Base-by-base conservation (phyloP, 2,329 filamentous ascomycete species). In the Verticillium zaregamsianum region DNA sequence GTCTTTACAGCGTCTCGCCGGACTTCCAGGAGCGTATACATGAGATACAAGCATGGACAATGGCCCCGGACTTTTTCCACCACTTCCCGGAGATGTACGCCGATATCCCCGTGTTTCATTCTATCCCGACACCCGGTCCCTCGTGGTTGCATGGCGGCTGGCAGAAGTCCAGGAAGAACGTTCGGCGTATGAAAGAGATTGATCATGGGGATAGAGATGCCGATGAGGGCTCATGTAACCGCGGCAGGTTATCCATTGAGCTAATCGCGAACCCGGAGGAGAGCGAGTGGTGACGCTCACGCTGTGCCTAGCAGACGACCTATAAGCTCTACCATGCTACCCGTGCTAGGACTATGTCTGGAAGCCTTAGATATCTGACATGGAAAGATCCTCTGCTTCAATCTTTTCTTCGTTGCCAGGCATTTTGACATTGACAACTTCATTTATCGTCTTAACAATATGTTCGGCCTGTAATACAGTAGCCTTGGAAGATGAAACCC, bases 41-140 rank as follows among this genome's bases (percentile, higher is more conserved):
- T 7, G 68, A 72, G 5, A 69, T 72, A 9, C 68, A 69, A 12
- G 40, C 66, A 1, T 72, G 70, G 70, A 69, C 69, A 2, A 72
- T 72, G 70, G 64, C 65, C 2, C 32, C 61, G 0, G 70, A 72
- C 9, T 68, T 72, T 49, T 72, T 72, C 25, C 11, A 59, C 0
- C 66, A 65, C 3, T 72, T 70, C 3, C 70, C 70, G 1, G 70
- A 72, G n/a, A 52, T 52, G 45, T 52, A 52, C 23, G 45, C 45
- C 11, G 45, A 57, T 32, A 33, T 57, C 37, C 55, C 32, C 8
- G 31, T 57, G 7, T 57, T 57, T 23, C 55, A 57, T 37, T 25
- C 55, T 23, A 23, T 57, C 14, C 55, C 55, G 2, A 25, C 31
- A 5, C 28, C 32, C n/a, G 33, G 49, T 5, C 20, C 31, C 9